Evolutionary conservation across 1,284 basidiomycete species (phyloP), one percentile per base, ranked within the genome.

Genomic region (Wallemia hederae): DNA sequence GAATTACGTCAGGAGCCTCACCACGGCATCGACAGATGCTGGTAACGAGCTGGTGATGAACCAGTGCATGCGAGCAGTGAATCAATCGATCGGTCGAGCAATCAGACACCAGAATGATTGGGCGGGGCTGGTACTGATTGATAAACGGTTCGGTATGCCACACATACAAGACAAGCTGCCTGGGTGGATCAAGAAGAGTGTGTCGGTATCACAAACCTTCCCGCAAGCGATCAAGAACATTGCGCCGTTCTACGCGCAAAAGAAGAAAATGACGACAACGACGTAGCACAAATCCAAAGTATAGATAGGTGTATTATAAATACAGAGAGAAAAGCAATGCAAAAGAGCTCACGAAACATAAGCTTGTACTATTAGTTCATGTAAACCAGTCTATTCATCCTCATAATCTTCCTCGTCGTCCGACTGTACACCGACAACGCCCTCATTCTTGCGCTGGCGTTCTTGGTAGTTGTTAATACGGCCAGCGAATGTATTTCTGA

Each of bases 21-120:
- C 5, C 60, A 64, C 24, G 59, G 27, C 27, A 61, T 61, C 59
- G 15, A 11, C 14, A 3, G 56, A 58, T 27, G n/a, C 25, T 3
- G 56, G 56, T 9, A 28, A 26, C n/a, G 56, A 58, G 24, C 24
- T 58, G 25, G 27, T 58, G 17, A 28, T 58, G 27, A 58, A 15
- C 27, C 31, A 25, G 27, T n/a, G 31, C 27, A 3, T 22, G 28
- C 17, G 25, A 7, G 19, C 24, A 22, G 26, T 28, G 14, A 9
- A 19, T 15, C 9, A 17, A 26, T 55, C 56, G 2, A 11, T 65
- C 89, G 87, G 88, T 49, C 80, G 90, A 63, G 88, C 89, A 2
- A 91, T 92, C 62, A 79, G 90, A 33, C 88, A 91, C 69, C 77
- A 77, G 27, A 77, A 75, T 63, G 90, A 94, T 69, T 94, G 88